phyloP scores from a whole-genome alignment of 306 rosid genomes.

The Vigna hirtella region DNA sequence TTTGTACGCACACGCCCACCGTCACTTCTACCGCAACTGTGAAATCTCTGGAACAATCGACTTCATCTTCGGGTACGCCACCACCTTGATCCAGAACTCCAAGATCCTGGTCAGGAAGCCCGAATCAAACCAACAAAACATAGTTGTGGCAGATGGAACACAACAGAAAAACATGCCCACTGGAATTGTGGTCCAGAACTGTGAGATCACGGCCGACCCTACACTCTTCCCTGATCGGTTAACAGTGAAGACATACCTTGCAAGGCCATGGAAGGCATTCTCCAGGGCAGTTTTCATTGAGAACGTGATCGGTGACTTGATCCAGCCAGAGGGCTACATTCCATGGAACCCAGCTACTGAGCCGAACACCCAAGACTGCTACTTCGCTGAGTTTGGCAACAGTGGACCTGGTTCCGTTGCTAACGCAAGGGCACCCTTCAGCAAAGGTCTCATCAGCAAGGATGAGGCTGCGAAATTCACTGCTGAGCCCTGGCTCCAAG shows the following conservation, averaged over 20 bases:
- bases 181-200: conserved; percentile 62
- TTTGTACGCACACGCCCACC: conserved; percentile 53
- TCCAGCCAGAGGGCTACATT: conserved; percentile 46
- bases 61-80: conserved; percentile 65
- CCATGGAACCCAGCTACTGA: conserved; percentile 46
- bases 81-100: conserved; percentile 61
- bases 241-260: conserved; percentile 52
- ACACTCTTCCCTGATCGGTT: conserved; percentile 44
- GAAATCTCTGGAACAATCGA: conserved; percentile 74
- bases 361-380: conserved; percentile 41
- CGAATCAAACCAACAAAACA: conserved; percentile 30
- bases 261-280: conserved; percentile 71
- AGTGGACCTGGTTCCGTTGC: conserved; percentile 60
- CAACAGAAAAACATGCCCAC: not conserved
- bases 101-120: conserved; percentile 61
- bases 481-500: conserved; percentile 40
- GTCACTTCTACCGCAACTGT: conserved; percentile 75
- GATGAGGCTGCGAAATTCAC: conserved; percentile 54
- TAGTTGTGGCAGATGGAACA: conserved; percentile 64
- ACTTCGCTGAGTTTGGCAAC: conserved; percentile 66
- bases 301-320: conserved; percentile 52
- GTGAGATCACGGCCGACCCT: conserved; percentile 57
- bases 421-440: conserved; percentile 53
- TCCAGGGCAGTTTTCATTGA: conserved; percentile 66
- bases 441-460: conserved; percentile 44